A percentile compares a stretch with the other conserved stretches of the same genome.
These are phyloP conservation scores for Pistacia integerrima DNA, from an alignment of 345 rosid genomes.

Conservation along the genomic window DNA sequence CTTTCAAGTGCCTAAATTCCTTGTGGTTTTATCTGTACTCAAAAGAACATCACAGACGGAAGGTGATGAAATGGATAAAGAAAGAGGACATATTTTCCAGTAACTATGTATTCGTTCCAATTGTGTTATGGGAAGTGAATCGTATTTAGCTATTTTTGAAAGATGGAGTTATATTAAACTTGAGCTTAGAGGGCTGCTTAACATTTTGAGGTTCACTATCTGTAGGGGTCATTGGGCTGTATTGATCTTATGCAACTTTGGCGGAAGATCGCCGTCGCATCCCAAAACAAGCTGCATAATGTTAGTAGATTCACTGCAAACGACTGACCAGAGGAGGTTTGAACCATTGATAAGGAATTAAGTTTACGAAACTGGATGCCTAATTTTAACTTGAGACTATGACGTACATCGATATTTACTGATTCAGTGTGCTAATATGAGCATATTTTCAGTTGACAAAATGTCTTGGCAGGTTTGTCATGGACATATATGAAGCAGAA, in stretches of 20 bases:
- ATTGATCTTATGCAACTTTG: conserved; percentile 50
- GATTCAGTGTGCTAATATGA: neutral
- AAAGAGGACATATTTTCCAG: conserved; percentile 37
- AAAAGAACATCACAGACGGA: conserved; percentile 29
- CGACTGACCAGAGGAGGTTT: conserved; percentile 35
- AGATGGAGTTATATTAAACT: neutral
- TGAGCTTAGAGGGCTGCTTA: neutral
- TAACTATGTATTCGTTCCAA: conserved; percentile 51
- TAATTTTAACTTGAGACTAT: neutral
- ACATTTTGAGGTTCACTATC: no score
- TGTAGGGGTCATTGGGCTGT: conserved; percentile 39
- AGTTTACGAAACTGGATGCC: neutral
- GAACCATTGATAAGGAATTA: conserved; percentile 49
- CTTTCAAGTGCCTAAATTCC: conserved; percentile 38
- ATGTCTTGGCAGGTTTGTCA: no score
- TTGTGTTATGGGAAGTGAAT: conserved; percentile 37
- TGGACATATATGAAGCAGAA: no score
- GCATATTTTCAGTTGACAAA: no score
- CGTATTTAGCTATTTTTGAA: no score
- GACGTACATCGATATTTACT: no score
- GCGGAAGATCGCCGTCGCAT: conserved; percentile 29
- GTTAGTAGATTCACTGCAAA: conserved; percentile 49
- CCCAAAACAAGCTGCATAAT: conserved; percentile 40
- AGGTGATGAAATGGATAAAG: conserved; percentile 45
- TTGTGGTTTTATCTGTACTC: conserved; percentile 42